phyloP scores from a whole-genome alignment of 306 rosid species.

The Glycine latifolia region DNA sequence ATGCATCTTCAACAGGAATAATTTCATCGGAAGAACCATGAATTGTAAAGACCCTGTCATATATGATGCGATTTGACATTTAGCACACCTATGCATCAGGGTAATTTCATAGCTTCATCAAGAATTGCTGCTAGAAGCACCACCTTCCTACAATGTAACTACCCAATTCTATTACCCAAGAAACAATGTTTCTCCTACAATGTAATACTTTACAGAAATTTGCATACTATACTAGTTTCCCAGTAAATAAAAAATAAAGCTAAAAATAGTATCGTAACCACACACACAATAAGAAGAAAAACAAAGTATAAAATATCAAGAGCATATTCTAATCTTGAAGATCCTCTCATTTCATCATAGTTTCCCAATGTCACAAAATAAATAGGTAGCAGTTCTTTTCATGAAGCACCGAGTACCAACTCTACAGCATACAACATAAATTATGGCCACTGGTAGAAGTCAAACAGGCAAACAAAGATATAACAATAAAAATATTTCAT shows the following conservation, averaged over 20 bases:
- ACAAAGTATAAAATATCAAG: too few relatives aligned
- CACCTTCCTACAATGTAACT: neutral
- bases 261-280: neutral
- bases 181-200: neutral
- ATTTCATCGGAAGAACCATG: slow-evolving; percentile 73
- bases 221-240: slow-evolving; percentile 3
- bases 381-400: neutral
- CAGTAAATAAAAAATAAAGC: neutral
- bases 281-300: too few relatives aligned
- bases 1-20: slow-evolving; percentile 64
- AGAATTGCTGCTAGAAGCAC: neutral
- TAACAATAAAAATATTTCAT: neutral
- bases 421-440: neutral
- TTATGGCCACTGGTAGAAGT: neutral
- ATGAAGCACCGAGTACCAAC: neutral
- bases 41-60: slow-evolving; percentile 68
- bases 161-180: neutral
- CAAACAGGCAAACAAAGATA: slow-evolving; percentile 4
- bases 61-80: slow-evolving; percentile 31
- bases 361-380: neutral
- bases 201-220: neutral
- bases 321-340: too few relatives aligned
- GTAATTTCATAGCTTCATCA: neutral
- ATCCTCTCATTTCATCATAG: too few relatives aligned
- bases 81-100: slow-evolving; percentile 29